phyloP scores from a whole-genome alignment of 148 eudicot genomes.

The Linanthus parryae region DNA sequence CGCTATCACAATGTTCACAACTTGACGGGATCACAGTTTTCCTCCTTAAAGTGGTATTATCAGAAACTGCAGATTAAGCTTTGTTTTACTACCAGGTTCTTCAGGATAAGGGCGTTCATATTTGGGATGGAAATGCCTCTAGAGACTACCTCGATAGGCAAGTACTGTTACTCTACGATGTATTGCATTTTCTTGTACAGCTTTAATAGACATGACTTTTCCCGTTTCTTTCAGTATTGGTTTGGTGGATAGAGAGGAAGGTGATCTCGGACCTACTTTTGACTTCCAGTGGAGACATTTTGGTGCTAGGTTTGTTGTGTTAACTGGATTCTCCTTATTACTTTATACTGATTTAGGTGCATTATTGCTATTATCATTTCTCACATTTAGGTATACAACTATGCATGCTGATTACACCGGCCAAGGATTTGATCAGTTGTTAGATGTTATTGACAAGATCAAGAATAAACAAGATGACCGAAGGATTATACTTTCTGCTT shows the following conservation, averaged over 20 bases:
- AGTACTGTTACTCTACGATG: too few relatives aligned
- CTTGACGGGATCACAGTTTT: too few relatives aligned
- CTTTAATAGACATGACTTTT: too few relatives aligned
- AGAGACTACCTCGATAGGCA: constrained; percentile 78
- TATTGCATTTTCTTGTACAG: too few relatives aligned
- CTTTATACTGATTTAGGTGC: too few relatives aligned
- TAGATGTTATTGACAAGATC: constrained; percentile 78
- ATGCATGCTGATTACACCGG: constrained; percentile 95
- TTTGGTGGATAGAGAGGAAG: constrained; percentile 78
- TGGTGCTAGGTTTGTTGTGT: constrained; percentile 79
- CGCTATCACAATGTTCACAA: too few relatives aligned
- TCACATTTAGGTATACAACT: constrained; percentile 62
- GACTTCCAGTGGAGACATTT: constrained; percentile 99
- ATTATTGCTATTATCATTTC: too few relatives aligned
- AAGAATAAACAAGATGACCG: constrained; percentile 88
- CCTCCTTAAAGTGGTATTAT: too few relatives aligned
- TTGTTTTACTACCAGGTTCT: constrained; percentile 23
- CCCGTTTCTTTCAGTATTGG: constrained; percentile 86
- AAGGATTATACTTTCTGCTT: constrained; percentile 85
- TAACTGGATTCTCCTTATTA: too few relatives aligned
- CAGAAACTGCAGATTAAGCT: too few relatives aligned
- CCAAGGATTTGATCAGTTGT: constrained; percentile 85
- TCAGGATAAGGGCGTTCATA: constrained; percentile 81
- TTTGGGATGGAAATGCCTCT: constrained; percentile 95
- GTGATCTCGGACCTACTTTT: constrained; percentile 90